These are phyloP conservation scores for Cudoniella acicularis DNA, from an alignment of 495 filamentous ascomycete species.

Conservation along the genomic window DNA sequence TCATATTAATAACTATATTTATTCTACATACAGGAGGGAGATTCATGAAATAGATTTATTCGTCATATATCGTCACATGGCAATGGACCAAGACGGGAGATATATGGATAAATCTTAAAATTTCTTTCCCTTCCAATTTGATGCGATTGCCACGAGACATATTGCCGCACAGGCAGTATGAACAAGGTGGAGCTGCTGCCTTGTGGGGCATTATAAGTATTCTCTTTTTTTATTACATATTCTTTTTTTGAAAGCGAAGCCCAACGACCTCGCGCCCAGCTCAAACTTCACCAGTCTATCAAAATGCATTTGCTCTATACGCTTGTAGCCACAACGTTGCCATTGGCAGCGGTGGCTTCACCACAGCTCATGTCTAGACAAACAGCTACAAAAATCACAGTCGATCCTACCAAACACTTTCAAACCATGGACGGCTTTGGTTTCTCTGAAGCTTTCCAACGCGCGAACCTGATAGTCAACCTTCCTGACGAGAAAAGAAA, in stretches of 20 bases:
- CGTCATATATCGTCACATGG: neutral
- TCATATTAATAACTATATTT: neutral
- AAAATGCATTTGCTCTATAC: neutral
- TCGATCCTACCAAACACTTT: slow-evolving; percentile 36
- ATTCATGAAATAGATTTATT: neutral
- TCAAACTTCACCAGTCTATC: neutral
- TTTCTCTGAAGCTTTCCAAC: slow-evolving; percentile 47
- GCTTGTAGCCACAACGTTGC: neutral
- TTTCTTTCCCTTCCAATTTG: neutral
- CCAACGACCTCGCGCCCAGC: neutral
- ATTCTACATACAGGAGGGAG: neutral
- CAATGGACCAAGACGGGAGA: neutral
- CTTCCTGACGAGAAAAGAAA: slow-evolving; percentile 31
- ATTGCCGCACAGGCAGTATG: neutral
- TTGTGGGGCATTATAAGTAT: neutral
- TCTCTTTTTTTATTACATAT: no score
- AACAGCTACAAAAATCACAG: slow-evolving; percentile 27
- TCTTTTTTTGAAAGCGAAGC: neutral
- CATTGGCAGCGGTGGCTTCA: neutral
- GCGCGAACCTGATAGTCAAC: slow-evolving; percentile 35
- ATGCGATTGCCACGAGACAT: neutral
- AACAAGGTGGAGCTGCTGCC: neutral
- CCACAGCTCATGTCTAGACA: neutral
- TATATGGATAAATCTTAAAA: neutral
- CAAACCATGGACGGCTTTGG: slow-evolving; percentile 50